Evolutionary conservation across 1,284 basidiomycete species (phyloP), one percentile per base, ranked within the genome.

Genomic region (Rhodotorula sp.): DNA sequence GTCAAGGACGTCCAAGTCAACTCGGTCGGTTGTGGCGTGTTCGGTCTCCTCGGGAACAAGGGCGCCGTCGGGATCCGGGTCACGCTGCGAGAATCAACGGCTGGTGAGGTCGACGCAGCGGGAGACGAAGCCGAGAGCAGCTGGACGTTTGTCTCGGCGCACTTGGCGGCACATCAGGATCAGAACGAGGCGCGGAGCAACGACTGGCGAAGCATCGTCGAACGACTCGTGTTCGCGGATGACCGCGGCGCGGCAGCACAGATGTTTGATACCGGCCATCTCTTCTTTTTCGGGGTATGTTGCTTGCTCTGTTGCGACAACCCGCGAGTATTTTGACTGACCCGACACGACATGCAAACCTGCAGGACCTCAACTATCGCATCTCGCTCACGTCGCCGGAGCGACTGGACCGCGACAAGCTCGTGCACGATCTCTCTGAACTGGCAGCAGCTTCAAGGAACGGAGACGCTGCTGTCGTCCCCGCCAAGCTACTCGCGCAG

Each of bases 31-130:
- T 79, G 78, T 8, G 82, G 82, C 24, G 62, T 80, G 14, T 53
- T 80, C 6, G 75, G 77, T 6, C 30, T 82, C 73, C 91, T 98
- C 90, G 93, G 93, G 18, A 98, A 98, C 83, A 99, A 99, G 81
- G 93, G 93, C 37, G 95, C 91, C 1, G 93, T 96, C 4, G 95
- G 91, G 24, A 85, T 93, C 49, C 85, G 95, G 59, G 88, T 98
- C 79, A 87, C 90, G 55, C 83, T 95, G 33, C 81, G 78, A 51
- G 67, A 80, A 49, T 1, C 22, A 2, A 37, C 1, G 67, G 54
- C 18, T 66, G 42, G 14, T 20, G 44, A 37, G 83, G 77, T 76
- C 6, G 73, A 79, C 10, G 57, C 66, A 8, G 37, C 37, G 37
- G 37, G 37, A 18, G 82, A 83, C 58, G 70, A 46, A 29, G 53